Evolutionary conservation across 1,284 basidiomycete genomes (phyloP).

Genomic region (Sphaerobolus stellatus): DNA sequence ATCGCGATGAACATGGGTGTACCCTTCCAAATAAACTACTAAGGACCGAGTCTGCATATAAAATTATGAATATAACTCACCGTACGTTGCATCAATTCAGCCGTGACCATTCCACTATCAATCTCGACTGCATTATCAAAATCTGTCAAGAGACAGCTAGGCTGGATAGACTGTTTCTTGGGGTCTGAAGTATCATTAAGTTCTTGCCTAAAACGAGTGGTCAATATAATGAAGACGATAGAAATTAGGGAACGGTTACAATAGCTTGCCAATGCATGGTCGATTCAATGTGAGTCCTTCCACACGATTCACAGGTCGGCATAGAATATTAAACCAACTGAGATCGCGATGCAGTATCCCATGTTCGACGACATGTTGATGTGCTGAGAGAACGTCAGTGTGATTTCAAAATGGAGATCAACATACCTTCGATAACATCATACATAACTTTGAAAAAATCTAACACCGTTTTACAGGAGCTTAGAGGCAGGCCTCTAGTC

Average conservation of each 20-base stretch:
- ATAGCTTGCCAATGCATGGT: too few species aligned
- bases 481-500: constrained; percentile 7
- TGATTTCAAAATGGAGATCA: too few species aligned
- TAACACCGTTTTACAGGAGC: neutral
- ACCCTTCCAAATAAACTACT: neutral
- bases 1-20: neutral
- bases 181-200: too few species aligned
- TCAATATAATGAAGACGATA: too few species aligned
- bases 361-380: constrained; percentile 1
- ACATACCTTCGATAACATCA: constrained; percentile 4
- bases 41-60: neutral
- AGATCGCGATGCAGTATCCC: constrained; percentile 1
- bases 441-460: constrained; percentile 10
- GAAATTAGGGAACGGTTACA: too few species aligned
- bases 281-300: too few species aligned
- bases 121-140: neutral
- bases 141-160: neutral
- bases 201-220: neutral
- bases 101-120: neutral
- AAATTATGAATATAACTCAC: too few species aligned
- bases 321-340: constrained; percentile 4
- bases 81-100: too few species aligned
- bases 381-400: too few species aligned
- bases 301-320: neutral
- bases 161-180: too few species aligned